These are phyloP conservation scores for Boletales sp. DNA, from an alignment of 768 basidiomycete genomes.

Conservation along the genomic window DNA sequence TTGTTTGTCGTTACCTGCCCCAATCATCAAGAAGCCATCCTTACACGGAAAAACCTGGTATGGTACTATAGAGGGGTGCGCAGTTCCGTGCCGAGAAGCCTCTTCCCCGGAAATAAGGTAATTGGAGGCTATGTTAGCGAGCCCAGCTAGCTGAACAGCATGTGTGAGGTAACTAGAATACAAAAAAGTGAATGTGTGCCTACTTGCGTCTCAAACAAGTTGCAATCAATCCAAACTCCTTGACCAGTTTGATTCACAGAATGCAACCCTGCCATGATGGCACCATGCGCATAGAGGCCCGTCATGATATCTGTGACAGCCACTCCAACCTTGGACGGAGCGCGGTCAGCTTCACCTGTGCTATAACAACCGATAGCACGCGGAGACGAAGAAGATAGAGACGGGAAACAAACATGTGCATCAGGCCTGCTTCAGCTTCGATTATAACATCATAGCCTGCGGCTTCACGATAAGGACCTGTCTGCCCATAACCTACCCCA, in stretches of 20 bases:
- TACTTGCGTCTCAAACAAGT: conserved; percentile 89
- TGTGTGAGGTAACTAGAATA: neutral
- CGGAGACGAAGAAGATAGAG: conserved; percentile 8
- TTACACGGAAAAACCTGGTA: conserved; percentile 89
- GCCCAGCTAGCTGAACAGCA: conserved; percentile 68
- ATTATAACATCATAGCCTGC: conserved; percentile 89
- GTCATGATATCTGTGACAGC: conserved; percentile 89
- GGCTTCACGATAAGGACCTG: conserved; percentile 78
- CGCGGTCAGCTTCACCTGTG: conserved; percentile 84
- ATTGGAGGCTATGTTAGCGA: conserved; percentile 91
- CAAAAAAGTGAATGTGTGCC: conserved; percentile 4
- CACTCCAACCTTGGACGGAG: conserved; percentile 93
- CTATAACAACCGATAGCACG: conserved; percentile 34
- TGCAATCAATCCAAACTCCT: conserved; percentile 90
- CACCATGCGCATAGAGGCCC: conserved; percentile 87
- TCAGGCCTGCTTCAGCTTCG: conserved; percentile 88
- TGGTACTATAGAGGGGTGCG: conserved; percentile 91
- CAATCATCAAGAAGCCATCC: conserved; percentile 90
- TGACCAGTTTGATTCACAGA: conserved; percentile 81
- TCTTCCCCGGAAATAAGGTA: conserved; percentile 85
- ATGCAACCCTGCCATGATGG: conserved; percentile 86
- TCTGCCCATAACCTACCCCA: conserved; percentile 72
- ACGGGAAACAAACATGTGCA: conserved; percentile 73
- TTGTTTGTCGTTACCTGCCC: conserved; percentile 88
- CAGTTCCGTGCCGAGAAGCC: conserved; percentile 84